Conservation (phyloP, 768 basidiomycete genomes). For the Podaxis rugospora region DNA sequence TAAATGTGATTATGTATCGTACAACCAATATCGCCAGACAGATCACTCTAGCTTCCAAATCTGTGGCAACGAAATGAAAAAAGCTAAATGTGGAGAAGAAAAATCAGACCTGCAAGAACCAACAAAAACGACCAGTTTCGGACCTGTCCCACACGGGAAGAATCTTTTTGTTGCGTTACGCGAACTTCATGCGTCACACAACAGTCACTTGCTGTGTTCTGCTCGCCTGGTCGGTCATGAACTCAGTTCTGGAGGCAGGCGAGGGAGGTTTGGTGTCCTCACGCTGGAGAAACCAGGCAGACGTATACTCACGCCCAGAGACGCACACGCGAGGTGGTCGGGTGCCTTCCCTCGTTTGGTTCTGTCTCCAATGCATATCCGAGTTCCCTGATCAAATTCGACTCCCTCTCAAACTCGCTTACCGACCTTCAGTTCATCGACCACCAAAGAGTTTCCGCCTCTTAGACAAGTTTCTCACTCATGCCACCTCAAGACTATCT, state of each 20-base stretch:
- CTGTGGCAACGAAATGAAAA: not conserved
- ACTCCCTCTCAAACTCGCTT: slow-evolving; percentile 32
- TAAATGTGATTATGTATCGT: not conserved
- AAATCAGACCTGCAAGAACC: no score
- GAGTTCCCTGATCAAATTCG: slow-evolving; percentile 40
- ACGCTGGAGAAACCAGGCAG: slow-evolving; percentile 11
- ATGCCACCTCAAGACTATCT: not conserved
- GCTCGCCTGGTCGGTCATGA: not conserved
- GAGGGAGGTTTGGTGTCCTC: slow-evolving; percentile 17
- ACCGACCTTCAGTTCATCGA: slow-evolving; percentile 18
- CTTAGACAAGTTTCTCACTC: not conserved
- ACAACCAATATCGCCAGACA: not conserved
- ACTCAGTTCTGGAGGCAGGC: not conserved
- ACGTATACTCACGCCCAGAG: slow-evolving; percentile 17
- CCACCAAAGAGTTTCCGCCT: not conserved
- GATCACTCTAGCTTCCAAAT: no score
- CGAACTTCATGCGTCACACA: not conserved
- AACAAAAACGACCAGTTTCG: no score
- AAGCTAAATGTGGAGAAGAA: not conserved
- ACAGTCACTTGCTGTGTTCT: slow-evolving; percentile 4
- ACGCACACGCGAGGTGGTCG: slow-evolving; percentile 18
- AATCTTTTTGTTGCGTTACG: not conserved
- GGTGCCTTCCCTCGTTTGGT: slow-evolving; percentile 48
- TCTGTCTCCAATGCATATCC: slow-evolving; percentile 45
- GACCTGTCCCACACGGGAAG: not conserved